These are phyloP conservation scores for Eucalyptus dawsonii DNA, from an alignment of 345 rosid species.

Conservation along the genomic window DNA sequence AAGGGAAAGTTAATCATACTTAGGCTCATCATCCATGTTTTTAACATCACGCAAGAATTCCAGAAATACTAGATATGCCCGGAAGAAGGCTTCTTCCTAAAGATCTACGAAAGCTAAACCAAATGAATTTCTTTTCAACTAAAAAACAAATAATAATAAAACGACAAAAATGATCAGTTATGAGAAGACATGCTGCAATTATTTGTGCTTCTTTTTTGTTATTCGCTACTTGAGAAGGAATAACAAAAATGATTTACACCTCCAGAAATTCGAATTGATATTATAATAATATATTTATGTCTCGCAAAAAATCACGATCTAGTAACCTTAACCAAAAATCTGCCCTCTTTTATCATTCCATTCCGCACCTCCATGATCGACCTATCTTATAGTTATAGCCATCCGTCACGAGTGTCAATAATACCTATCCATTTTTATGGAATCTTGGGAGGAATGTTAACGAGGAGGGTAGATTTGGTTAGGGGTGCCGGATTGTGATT, in stretches of 20 bases:
- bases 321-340: neutral
- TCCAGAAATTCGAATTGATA: neutral
- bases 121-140: no score
- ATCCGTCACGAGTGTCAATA: rapidly evolving
- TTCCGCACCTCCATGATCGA: rapidly evolving
- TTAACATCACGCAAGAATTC: no score
- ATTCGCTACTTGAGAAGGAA: neutral
- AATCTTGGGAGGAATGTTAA: rapidly evolving
- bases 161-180: neutral
- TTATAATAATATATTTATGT: neutral
- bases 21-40: no score
- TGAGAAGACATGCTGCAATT: neutral
- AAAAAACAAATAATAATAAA: no score
- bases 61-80: no score
- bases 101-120: neutral
- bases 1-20: no score
- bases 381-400: neutral
- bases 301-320: neutral
- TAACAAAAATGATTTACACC: neutral
- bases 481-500: neutral
- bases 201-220: neutral
- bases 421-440: neutral
- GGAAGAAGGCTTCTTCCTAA: neutral
- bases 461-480: neutral
- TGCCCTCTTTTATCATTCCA: neutral